phyloP scores from a whole-genome alignment of 2,329 filamentous ascomycete species.

The Pseudogymnoascus sp. region DNA sequence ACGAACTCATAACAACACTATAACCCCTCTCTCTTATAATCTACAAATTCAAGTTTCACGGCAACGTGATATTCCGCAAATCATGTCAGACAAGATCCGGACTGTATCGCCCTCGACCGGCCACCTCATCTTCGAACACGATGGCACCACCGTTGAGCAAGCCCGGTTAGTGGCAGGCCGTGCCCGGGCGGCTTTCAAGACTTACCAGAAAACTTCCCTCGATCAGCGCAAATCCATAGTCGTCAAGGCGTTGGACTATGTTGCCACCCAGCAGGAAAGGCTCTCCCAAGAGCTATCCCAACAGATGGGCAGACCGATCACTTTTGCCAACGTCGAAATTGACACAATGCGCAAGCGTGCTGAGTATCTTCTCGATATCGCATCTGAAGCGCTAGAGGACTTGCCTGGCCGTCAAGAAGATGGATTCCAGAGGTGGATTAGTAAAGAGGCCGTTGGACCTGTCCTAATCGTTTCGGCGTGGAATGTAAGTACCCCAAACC shows the following conservation, averaged over 20 bases:
- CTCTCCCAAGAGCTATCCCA: slow-evolving; percentile 39
- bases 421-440: background rate
- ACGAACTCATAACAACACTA: background rate
- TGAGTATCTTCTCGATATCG: slow-evolving; percentile 58
- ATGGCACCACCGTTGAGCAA: slow-evolving; percentile 65
- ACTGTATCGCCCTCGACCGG: slow-evolving; percentile 92
- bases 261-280: slow-evolving; percentile 31
- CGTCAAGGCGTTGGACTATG: slow-evolving; percentile 21
- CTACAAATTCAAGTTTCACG: background rate
- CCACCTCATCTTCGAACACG: slow-evolving; percentile 72
- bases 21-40: background rate
- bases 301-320: slow-evolving; percentile 47
- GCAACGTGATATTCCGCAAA: background rate
- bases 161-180: slow-evolving; percentile 64
- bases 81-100: background rate
- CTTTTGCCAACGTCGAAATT: slow-evolving; percentile 16
- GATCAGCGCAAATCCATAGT: slow-evolving; percentile 39
- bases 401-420: slow-evolving; percentile 46
- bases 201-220: slow-evolving; percentile 40
- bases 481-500: slow-evolving; percentile 48
- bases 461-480: slow-evolving; percentile 45
- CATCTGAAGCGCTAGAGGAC: slow-evolving; percentile 69
- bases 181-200: slow-evolving; percentile 39
- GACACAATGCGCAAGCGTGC: slow-evolving; percentile 45
- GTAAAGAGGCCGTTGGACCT: slow-evolving; percentile 41